These are phyloP conservation scores for Cylindrotheca closterium DNA, from an alignment of 108 stramenopile genomes.

Conservation along the genomic window DNA sequence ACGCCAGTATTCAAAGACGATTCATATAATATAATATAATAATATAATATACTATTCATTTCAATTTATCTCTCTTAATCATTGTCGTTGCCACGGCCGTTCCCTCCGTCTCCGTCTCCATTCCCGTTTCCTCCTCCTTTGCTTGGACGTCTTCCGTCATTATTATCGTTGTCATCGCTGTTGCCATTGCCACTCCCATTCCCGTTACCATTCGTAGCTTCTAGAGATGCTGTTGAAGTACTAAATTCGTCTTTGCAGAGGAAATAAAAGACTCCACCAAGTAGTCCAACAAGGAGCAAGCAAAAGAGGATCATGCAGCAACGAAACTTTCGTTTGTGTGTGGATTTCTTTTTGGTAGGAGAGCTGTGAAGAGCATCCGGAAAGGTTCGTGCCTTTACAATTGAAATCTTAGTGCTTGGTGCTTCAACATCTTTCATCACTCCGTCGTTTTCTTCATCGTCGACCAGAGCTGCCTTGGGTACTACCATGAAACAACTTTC, in stretches of 20 bases:
- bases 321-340: neutral
- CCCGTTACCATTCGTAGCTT: neutral
- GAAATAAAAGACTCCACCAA: neutral
- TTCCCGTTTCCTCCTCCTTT: neutral
- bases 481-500: neutral
- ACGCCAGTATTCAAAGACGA: too few relatives aligned
- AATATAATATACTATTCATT: neutral
- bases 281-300: neutral
- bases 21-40: too few relatives aligned
- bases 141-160: too few relatives aligned
- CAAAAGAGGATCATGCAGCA: neutral
- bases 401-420: neutral
- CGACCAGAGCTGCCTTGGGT: neutral
- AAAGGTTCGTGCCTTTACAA: neutral
- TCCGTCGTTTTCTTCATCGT: neutral
- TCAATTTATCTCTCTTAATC: neutral
- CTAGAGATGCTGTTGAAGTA: neutral
- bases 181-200: neutral
- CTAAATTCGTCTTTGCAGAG: neutral
- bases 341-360: neutral
- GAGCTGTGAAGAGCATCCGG: neutral
- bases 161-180: neutral
- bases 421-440: too few relatives aligned
- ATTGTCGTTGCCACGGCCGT: neutral
- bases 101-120: constrained; percentile 2